phyloP scores from a whole-genome alignment of 805 yeast genomes.

The Spathaspora gorwiae region DNA sequence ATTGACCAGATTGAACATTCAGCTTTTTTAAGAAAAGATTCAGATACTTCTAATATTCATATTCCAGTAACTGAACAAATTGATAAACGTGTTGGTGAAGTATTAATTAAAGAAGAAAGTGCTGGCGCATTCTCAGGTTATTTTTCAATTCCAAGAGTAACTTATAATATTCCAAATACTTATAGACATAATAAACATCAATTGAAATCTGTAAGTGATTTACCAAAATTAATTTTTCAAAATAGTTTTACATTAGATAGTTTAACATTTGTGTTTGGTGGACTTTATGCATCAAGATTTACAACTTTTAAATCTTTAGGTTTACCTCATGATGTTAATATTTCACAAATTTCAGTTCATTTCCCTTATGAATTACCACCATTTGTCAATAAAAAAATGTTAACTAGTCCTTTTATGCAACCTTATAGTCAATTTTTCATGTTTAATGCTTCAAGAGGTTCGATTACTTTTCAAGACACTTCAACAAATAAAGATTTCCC shows the following conservation, averaged over 20 bases:
- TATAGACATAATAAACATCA: conserved; percentile 6
- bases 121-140: conserved; percentile 24
- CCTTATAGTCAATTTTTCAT: conserved; percentile 21
- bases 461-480: conserved; percentile 24
- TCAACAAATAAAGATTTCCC: conserved; percentile 30
- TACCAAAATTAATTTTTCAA: conserved; percentile 27
- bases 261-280: conserved; percentile 34
- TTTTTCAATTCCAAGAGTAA: conserved; percentile 20
- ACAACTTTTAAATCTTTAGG: conserved; percentile 23
- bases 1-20: conserved; percentile 17
- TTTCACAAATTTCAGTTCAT: conserved; percentile 29
- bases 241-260: conserved; percentile 29
- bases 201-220: conserved; percentile 8
- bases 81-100: neutral
- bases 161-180: conserved; percentile 17
- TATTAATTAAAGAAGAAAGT: conserved; percentile 5
- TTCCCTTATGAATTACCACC: conserved; percentile 39
- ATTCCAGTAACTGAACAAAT: neutral
- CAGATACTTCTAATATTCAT: neutral
- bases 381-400: conserved; percentile 28
- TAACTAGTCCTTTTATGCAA: conserved; percentile 43
- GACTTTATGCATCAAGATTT: conserved; percentile 17
- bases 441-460: conserved; percentile 29
- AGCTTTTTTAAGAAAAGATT: conserved; percentile 5
- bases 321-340: conserved; percentile 26